Percentiles rank a stretch among this genome's conserved stretches.
Evolutionary conservation across 129 eudicot species (phyloP).

Genomic region (Pulicaria dysenterica): DNA sequence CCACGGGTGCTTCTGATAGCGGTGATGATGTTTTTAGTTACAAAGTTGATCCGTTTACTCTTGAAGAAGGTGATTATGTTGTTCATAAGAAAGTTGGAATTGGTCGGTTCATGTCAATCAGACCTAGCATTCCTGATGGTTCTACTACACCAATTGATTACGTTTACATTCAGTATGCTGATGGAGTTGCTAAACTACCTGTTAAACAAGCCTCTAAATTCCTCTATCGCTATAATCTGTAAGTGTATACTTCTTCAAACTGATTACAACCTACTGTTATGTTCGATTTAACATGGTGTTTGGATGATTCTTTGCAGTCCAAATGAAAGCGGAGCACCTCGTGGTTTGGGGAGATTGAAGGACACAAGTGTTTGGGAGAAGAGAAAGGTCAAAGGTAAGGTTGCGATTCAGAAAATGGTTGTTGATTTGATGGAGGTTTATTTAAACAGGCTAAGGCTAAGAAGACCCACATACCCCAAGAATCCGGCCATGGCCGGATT

Average conservation of each 20-base stretch:
- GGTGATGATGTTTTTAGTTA: constrained; percentile 46
- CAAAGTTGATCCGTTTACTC: constrained; percentile 83
- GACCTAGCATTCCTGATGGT: constrained; percentile 58
- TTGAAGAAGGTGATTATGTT: constrained; percentile 84
- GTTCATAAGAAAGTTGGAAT: constrained; percentile 95
- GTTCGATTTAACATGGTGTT: background rate
- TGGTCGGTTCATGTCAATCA: constrained; percentile 79
- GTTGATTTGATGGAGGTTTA: constrained; percentile 97
- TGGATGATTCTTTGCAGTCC: constrained; percentile 55
- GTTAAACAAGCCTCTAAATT: constrained; percentile 79
- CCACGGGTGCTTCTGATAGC: background rate
- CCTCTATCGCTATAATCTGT: constrained; percentile 95
- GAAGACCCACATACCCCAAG: constrained; percentile 79
- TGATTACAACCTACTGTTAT: background rate
- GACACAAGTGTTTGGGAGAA: constrained; percentile 91
- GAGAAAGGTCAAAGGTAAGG: constrained; percentile 91
- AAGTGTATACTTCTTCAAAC: constrained; percentile 34
- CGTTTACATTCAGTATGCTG: constrained; percentile 90
- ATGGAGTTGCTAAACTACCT: constrained; percentile 95
- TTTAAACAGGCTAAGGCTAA: constrained; percentile 79
- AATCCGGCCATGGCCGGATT: constrained; percentile 68
- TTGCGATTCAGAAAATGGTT: constrained; percentile 97
- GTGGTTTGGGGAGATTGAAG: constrained; percentile 80
- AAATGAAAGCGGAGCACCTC: constrained; percentile 78
- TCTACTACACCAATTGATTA: constrained; percentile 62